Base-by-base conservation (phyloP, 2,329 filamentous ascomycete genomes). In the Fusarium nisikadoi region DNA sequence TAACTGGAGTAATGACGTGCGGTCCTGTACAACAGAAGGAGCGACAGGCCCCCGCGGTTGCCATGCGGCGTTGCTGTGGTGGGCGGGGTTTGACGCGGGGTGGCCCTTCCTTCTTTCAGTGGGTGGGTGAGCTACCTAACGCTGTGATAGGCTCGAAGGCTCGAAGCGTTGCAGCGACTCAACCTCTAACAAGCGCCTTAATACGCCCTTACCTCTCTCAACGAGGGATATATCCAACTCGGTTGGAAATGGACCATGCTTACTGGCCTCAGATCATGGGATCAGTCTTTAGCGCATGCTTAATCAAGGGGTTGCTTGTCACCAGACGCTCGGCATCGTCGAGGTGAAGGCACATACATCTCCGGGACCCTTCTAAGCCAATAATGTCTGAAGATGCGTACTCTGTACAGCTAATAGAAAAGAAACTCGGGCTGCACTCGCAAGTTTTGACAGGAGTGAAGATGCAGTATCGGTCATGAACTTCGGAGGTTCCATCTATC, bases 1-100 rank as follows among this genome's bases (percentile, higher is more conserved):
- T 36, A 56, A 60, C 59, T 72, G 71, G 72, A 69, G 70, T 65
- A 72, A 74, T 74, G 71, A 74, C 71, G 71, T 74, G 71, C 71
- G 70, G 65, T 60, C 33, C 71, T 70, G 70, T 65, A 46, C 62
- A 62, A 60, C 55, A 45, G 23, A 25, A 50, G 55, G 35, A 59
- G 25, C 54, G 43, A 54, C 25, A 35, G 27, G 20, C 20, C 67
- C 67, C 68, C 67, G 52, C 54, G 43, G 45, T 52, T 62, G 68
- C 68, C 35, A 54, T 56, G 70, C 70, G 38, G 57, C 66, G 63
- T 71, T 57, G 70, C 70, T 53, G 58, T 56, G 62, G 57, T 52
- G 66, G 57, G 70, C 70, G 66, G 70, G 70, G 70, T 67, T 66
- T 61, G 70, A 73, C 70, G 70, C 70, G 70, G 70, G 70, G 70